Conservation (phyloP, 306 rosid genomes). For the Rosa persica region DNA sequence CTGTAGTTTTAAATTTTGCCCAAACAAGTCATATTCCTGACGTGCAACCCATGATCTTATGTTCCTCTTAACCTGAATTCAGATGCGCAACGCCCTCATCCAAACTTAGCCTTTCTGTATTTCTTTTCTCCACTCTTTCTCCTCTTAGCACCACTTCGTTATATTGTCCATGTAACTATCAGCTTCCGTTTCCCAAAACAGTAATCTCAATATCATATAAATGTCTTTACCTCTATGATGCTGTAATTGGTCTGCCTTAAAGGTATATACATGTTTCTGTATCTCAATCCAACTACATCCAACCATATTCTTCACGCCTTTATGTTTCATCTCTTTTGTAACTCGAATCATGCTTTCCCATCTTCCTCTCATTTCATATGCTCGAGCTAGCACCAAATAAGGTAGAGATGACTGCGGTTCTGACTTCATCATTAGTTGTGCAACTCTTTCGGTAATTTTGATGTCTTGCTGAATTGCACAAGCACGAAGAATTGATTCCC, state of each 20-base stretch:
- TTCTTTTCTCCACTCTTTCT: slow-evolving; percentile 4
- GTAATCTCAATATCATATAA: slow-evolving; percentile 49
- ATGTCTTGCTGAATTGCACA: slow-evolving; percentile 51
- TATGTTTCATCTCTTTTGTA: slow-evolving; percentile 48
- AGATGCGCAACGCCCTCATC: not conserved
- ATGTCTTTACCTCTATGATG: slow-evolving; percentile 58
- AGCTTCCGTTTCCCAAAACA: slow-evolving; percentile 58
- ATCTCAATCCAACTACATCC: slow-evolving; percentile 73
- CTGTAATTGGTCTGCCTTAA: slow-evolving; percentile 53
- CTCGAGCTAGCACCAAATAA: slow-evolving; percentile 53
- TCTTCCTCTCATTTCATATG: slow-evolving; percentile 57
- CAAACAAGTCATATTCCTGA: not conserved
- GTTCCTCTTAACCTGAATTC: not conserved
- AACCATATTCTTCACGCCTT: slow-evolving; percentile 31
- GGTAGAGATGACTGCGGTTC: slow-evolving; percentile 58
- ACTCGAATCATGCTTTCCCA: slow-evolving; percentile 78
- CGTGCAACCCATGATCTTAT: not conserved
- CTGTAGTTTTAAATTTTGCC: not conserved
- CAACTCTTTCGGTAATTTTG: slow-evolving; percentile 55
- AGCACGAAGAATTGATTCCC: slow-evolving; percentile 57
- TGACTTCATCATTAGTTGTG: slow-evolving; percentile 52
- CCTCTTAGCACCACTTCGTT: not conserved
- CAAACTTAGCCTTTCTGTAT: not conserved
- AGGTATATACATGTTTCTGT: slow-evolving; percentile 49
- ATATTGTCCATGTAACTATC: slow-evolving; percentile 26